phyloP scores from a whole-genome alignment of 2,329 filamentous ascomycete species.

The Dothidotthia symphoricarpi region DNA sequence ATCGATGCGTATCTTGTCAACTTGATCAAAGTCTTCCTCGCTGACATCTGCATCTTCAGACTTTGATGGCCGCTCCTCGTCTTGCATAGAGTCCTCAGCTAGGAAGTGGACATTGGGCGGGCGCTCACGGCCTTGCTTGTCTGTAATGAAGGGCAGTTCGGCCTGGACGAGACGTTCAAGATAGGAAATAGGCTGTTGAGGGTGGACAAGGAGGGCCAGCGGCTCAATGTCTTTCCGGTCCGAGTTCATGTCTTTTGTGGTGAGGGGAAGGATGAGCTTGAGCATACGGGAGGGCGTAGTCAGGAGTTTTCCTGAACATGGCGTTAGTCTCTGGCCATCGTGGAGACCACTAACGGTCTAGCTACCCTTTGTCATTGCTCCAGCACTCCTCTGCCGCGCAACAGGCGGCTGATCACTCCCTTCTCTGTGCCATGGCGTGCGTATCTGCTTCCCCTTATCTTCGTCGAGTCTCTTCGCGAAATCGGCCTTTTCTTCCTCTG shows the following conservation, averaged over 20 bases:
- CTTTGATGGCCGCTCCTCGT: slow-evolving; percentile 45
- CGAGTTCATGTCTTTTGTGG: slow-evolving; percentile 57
- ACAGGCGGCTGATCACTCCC: slow-evolving; percentile 60
- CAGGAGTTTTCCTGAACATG: slow-evolving; percentile 64
- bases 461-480: slow-evolving; percentile 45
- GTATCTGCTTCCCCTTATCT: slow-evolving; percentile 57
- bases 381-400: slow-evolving; percentile 50
- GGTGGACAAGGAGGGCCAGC: slow-evolving; percentile 79
- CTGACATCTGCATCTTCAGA: slow-evolving; percentile 26
- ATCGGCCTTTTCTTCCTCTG: slow-evolving; percentile 48
- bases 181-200: slow-evolving; percentile 87
- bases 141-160: slow-evolving; percentile 69
- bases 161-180: slow-evolving; percentile 85
- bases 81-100: slow-evolving; percentile 70
- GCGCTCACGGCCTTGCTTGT: slow-evolving; percentile 63
- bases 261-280: slow-evolving; percentile 76
- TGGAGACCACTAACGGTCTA: not conserved
- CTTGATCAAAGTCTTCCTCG: slow-evolving; percentile 46
- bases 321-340: slow-evolving; percentile 6
- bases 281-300: slow-evolving; percentile 78
- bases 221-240: slow-evolving; percentile 75
- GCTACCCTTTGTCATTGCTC: slow-evolving; percentile 64
- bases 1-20: slow-evolving; percentile 52
- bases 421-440: slow-evolving; percentile 66
- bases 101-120: slow-evolving; percentile 75